These are phyloP conservation scores for Scutellaria baicalensis DNA, from an alignment of 257 asterid species.

Conservation along the genomic window DNA sequence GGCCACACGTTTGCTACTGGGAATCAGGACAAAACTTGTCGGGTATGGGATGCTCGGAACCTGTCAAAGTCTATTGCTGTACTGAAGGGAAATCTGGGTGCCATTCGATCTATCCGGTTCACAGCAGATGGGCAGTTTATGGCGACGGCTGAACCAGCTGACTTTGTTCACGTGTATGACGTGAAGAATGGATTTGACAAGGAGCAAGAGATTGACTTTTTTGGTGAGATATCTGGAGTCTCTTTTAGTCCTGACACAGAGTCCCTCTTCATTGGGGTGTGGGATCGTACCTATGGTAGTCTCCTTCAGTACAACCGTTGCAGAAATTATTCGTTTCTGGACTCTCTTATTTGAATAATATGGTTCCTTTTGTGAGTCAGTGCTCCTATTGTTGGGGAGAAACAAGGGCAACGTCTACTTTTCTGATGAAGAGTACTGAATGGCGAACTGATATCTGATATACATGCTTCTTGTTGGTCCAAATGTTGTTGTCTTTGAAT, in stretches of 20 bases:
- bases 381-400: constrained; percentile 1
- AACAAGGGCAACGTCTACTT: neutral
- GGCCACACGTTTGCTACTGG: constrained; percentile 60
- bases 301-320: constrained; percentile 57
- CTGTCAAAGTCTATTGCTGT: constrained; percentile 49
- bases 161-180: constrained; percentile 56
- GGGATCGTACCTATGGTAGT: constrained; percentile 70
- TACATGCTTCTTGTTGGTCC: neutral
- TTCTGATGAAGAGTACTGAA: neutral
- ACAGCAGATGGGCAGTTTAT: constrained; percentile 63
- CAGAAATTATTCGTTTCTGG: constrained; percentile 41
- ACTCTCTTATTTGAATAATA: constrained; percentile 27
- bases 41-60: constrained; percentile 63
- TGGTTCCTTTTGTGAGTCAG: constrained; percentile 6
- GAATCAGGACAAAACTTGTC: constrained; percentile 68
- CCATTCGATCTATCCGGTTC: constrained; percentile 61
- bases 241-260: constrained; percentile 65
- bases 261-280: constrained; percentile 60
- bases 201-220: constrained; percentile 66
- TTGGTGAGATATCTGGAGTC: constrained; percentile 65
- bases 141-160: constrained; percentile 37
- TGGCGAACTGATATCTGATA: too few species aligned
- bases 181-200: constrained; percentile 47
- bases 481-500: constrained; percentile 17
- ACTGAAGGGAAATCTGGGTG: constrained; percentile 65